Conservation (phyloP, 305 asterid genomes). For the Lippia alba region DNA sequence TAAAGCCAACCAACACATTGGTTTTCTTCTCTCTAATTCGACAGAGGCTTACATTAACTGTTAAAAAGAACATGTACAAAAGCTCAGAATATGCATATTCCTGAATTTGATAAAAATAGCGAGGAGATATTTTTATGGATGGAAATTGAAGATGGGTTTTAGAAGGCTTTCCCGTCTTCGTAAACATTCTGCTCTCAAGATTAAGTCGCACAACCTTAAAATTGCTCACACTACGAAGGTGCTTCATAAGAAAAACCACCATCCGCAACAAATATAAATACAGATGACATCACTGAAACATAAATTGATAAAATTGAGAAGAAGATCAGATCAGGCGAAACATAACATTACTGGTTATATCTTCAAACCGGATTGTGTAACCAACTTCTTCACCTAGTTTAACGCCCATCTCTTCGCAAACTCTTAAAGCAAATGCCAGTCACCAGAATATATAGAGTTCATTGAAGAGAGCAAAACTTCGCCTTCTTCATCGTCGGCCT, state of each 20-base stretch:
- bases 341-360: conserved; percentile 63
- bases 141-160: conserved; percentile 15
- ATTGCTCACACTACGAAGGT: too few species aligned
- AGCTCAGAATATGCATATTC: background rate
- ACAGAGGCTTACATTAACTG: conserved; percentile 3
- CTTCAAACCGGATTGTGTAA: conserved; percentile 95
- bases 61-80: background rate
- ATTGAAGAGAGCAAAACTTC: conserved; percentile 47
- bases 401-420: conserved; percentile 93
- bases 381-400: conserved; percentile 96
- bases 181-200: background rate
- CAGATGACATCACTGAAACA: conserved; percentile 4
- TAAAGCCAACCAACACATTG: conserved; percentile 42
- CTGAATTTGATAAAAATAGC: conserved; percentile 15
- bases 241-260: conserved; percentile 2
- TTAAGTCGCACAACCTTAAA: conserved; percentile 12
- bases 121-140: conserved; percentile 21
- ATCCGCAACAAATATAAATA: background rate
- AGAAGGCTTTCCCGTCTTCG: background rate
- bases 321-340: conserved; percentile 24
- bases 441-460: too few species aligned
- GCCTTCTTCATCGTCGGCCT: conserved; percentile 98
- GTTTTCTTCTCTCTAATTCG: conserved; percentile 23
- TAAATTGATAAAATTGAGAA: conserved; percentile 11
- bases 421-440: conserved; percentile 63